Conservation (phyloP, 768 basidiomycete genomes). For the Dioszegia hungarica region DNA sequence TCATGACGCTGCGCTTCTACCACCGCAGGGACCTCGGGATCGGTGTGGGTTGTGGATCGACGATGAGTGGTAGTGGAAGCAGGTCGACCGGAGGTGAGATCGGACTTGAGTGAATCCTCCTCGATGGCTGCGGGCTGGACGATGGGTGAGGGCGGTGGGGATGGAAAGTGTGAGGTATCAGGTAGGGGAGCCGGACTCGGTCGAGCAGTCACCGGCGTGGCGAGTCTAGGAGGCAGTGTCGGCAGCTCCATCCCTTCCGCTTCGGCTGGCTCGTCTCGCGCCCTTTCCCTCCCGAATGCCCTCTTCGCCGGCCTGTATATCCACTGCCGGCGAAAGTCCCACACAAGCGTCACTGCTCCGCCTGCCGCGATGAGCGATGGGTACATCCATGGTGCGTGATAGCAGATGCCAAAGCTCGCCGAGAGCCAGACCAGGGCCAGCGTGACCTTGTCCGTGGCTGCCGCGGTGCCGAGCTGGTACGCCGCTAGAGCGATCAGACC, state of each 20-base stretch:
- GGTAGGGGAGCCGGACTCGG: too few species aligned
- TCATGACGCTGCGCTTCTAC: neutral
- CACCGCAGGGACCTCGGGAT: neutral
- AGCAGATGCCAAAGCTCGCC: constrained; percentile 55
- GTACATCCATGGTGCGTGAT: constrained; percentile 56
- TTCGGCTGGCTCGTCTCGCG: neutral
- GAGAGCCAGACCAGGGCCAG: constrained; percentile 52
- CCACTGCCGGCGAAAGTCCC: constrained; percentile 46
- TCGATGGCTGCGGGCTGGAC: neutral
- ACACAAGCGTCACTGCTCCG: constrained; percentile 51
- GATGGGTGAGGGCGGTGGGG: neutral
- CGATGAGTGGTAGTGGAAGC: constrained; percentile 4
- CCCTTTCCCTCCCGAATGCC: neutral
- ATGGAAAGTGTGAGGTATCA: neutral
- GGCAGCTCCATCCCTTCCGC: neutral
- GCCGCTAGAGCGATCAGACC: constrained; percentile 58
- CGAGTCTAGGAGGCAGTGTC: neutral
- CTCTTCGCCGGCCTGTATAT: neutral
- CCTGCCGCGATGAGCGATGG: constrained; percentile 53
- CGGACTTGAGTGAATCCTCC: neutral
- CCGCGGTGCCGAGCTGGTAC: constrained; percentile 53
- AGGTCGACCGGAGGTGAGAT: neutral
- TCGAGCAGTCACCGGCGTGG: too few species aligned
- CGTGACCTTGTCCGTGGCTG: constrained; percentile 54
- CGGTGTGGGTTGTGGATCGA: neutral